phyloP scores from a whole-genome alignment of 495 filamentous ascomycete species.

The Hyaloscypha bicolor region DNA sequence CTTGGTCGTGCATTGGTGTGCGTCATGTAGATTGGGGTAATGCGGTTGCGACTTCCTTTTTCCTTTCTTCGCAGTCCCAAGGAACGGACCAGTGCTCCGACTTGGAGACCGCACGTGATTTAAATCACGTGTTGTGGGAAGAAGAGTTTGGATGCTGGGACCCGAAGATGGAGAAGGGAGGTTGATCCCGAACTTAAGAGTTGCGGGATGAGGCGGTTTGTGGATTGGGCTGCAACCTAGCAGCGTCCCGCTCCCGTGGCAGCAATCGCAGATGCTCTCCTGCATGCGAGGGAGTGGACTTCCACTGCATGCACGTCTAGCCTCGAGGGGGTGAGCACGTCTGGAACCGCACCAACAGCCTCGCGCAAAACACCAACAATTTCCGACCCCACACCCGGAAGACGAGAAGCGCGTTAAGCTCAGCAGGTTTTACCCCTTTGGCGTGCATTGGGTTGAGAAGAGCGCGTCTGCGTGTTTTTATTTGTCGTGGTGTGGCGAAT shows the following conservation, averaged over 20 bases:
- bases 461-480: not conserved
- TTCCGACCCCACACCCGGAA: not conserved
- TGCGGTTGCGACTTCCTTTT: not conserved
- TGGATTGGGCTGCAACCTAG: too few species aligned
- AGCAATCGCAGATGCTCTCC: not conserved
- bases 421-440: not conserved
- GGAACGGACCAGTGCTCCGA: not conserved
- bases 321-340: not conserved
- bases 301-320: too few species aligned
- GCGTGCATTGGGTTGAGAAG: not conserved
- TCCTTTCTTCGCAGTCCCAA: not conserved
- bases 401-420: not conserved
- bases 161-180: too few species aligned
- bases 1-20: not conserved
- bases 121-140: not conserved
- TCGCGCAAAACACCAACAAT: not conserved
- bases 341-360: not conserved
- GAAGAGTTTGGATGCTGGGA: too few species aligned
- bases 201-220: too few species aligned
- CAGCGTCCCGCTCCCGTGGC: too few species aligned
- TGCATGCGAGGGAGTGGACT: too few species aligned
- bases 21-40: constrained; percentile 9
- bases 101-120: not conserved
- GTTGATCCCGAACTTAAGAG: too few species aligned
- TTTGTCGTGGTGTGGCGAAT: not conserved